These are phyloP conservation scores for Cladophialophora carrionii DNA, from an alignment of 2,329 filamentous ascomycete species.

Conservation along the genomic window DNA sequence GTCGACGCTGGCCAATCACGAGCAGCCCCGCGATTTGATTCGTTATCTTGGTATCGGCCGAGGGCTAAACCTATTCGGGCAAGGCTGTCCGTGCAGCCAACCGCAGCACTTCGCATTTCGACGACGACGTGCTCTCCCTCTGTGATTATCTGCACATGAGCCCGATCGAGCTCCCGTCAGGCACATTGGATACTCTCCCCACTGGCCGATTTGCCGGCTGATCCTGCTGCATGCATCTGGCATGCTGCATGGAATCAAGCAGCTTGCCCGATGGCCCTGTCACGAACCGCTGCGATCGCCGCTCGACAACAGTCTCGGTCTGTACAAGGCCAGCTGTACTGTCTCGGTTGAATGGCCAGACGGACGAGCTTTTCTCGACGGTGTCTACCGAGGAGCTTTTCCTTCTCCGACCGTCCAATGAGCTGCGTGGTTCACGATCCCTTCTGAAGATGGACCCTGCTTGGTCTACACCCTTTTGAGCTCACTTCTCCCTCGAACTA, in stretches of 20 bases:
- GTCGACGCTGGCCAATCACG: constrained; percentile 20
- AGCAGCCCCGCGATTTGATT: not conserved
- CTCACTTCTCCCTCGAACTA: constrained; percentile 25
- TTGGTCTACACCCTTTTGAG: constrained; percentile 29
- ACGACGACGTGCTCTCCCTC: not conserved
- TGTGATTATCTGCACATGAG: not conserved
- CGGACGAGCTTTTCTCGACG: not conserved
- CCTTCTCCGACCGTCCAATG: constrained; percentile 6
- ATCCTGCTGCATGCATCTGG: not conserved
- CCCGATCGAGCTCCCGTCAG: not conserved
- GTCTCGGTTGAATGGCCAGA: constrained; percentile 1
- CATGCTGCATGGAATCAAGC: constrained; percentile 8
- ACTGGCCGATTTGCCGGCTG: not conserved
- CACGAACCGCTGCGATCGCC: constrained; percentile 26
- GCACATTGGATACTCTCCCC: not conserved
- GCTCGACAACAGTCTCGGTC: constrained; percentile 4
- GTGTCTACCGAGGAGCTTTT: not conserved
- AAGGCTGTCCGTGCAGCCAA: constrained; percentile 33
- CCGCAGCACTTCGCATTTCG: constrained; percentile 17
- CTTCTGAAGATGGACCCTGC: constrained; percentile 4
- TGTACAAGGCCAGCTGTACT: constrained; percentile 2
- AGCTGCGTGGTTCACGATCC: constrained; percentile 12
- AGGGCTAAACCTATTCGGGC: constrained; percentile 25
- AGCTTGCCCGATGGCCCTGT: constrained; percentile 11
- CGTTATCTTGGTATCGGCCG: constrained; percentile 25